A percentile compares a stretch with the other conserved stretches of the same genome.
phyloP scores from a whole-genome alignment of 192 early-diverging fungal species.

The Coemansia sp. region DNA sequence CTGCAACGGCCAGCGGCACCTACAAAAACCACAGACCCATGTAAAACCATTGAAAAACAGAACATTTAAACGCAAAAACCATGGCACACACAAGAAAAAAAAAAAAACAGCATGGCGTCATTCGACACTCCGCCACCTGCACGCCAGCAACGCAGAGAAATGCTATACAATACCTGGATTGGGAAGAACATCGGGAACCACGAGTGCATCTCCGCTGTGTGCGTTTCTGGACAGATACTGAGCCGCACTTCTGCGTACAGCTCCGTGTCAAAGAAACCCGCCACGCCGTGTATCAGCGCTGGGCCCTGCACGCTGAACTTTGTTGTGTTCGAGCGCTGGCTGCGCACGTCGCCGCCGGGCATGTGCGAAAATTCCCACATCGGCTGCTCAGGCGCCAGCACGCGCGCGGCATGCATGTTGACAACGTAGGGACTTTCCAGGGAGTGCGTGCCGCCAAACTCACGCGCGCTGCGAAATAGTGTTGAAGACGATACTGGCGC shows the following conservation, averaged over 20 bases:
- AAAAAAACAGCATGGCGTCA: too few species aligned
- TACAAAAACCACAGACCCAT: constrained; percentile 21
- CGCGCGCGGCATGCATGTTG: constrained; percentile 76
- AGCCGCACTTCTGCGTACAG: constrained; percentile 81
- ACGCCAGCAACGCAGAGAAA: not conserved
- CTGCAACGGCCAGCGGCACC: constrained; percentile 69
- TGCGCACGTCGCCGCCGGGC: constrained; percentile 49
- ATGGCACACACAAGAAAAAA: not conserved
- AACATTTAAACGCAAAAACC: constrained; percentile 10
- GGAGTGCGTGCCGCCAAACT: constrained; percentile 63
- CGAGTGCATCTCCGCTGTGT: constrained; percentile 91
- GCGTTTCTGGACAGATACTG: constrained; percentile 80
- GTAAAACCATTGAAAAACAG: too few species aligned
- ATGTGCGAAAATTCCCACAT: constrained; percentile 84
- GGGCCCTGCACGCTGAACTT: constrained; percentile 59
- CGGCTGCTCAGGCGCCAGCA: constrained; percentile 66
- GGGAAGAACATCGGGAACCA: constrained; percentile 99
- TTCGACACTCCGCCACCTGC: too few species aligned
- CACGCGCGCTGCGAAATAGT: constrained; percentile 71
- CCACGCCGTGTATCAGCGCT: constrained; percentile 85
- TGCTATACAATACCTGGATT: constrained; percentile 54
- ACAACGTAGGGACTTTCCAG: constrained; percentile 98
- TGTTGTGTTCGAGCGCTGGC: constrained; percentile 60
- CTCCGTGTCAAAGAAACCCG: constrained; percentile 93
- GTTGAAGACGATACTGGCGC: constrained; percentile 86